Evolutionary conservation across 148 eudicot genomes (phyloP).

Genomic region (Heliosperma pusillum): DNA sequence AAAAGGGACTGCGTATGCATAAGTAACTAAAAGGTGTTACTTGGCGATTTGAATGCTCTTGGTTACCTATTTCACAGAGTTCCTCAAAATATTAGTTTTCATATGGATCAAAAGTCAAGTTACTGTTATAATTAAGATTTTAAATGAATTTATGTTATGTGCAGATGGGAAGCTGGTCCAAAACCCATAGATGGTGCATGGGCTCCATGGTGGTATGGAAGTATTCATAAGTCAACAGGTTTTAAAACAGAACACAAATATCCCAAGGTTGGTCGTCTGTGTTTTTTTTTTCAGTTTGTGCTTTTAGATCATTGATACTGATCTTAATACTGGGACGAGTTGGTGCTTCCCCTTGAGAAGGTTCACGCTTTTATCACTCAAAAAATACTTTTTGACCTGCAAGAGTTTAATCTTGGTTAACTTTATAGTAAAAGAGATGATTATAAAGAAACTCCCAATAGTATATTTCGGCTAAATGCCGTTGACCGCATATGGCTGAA

Average conservation of each 20-base stretch:
- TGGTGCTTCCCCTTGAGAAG: no score
- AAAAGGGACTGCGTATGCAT: not conserved
- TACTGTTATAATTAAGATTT: not conserved
- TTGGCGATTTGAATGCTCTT: not conserved
- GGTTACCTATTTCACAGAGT: no score
- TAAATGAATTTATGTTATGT: not conserved
- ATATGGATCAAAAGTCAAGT: conserved; percentile 8
- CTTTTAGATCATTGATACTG: not conserved
- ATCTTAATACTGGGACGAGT: no score
- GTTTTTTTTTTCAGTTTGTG: conserved; percentile 10
- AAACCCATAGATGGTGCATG: conserved; percentile 78
- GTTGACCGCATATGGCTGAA: not conserved
- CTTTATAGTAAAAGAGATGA: not conserved
- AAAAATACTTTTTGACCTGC: not conserved
- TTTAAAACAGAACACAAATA: conserved; percentile 51
- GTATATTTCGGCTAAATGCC: not conserved
- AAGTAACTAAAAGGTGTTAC: not conserved
- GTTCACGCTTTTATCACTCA: no score
- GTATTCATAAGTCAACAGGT: conserved; percentile 74
- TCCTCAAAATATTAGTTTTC: not conserved
- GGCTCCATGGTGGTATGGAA: conserved; percentile 97
- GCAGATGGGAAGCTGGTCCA: conserved; percentile 96
- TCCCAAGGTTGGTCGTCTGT: conserved; percentile 48
- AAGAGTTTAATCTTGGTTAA: not conserved
- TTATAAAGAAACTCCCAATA: not conserved